Conservation (phyloP, 331 rosid genomes). For the Malus hybrid region DNA sequence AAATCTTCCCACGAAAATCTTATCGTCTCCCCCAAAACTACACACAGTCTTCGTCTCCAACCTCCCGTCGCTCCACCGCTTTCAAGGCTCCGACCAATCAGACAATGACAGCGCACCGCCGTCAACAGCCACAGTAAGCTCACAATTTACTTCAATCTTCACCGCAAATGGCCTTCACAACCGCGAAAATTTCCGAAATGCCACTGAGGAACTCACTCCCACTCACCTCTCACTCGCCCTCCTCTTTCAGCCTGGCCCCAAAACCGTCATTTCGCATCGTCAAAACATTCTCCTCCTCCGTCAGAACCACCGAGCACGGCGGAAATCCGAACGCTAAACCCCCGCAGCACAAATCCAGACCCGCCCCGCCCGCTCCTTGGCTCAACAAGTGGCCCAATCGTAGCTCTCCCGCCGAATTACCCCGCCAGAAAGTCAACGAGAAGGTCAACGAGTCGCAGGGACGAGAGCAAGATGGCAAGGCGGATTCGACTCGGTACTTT, state of each 20-base stretch:
- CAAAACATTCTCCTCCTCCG: slow-evolving; percentile 37
- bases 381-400: slow-evolving; percentile 61
- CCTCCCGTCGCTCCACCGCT: slow-evolving; percentile 13
- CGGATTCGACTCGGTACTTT: slow-evolving; percentile 15
- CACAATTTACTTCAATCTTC: background rate
- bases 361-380: slow-evolving; percentile 55
- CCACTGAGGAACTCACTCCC: slow-evolving; percentile 44
- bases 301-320: slow-evolving; percentile 35
- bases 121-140: background rate
- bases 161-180: slow-evolving; percentile 40
- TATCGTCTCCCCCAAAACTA: slow-evolving; percentile 22
- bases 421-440: slow-evolving; percentile 18
- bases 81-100: slow-evolving; percentile 10
- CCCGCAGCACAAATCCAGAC: slow-evolving; percentile 30
- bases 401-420: slow-evolving; percentile 14
- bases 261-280: slow-evolving; percentile 42
- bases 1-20: slow-evolving; percentile 15
- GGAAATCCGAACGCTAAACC: slow-evolving; percentile 25
- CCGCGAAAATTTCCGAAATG: slow-evolving; percentile 46
- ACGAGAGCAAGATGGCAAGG: slow-evolving; percentile 14
- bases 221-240: slow-evolving; percentile 22
- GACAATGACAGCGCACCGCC: slow-evolving; percentile 8
- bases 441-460: slow-evolving; percentile 14
- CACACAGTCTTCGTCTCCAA: background rate
- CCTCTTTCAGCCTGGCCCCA: slow-evolving; percentile 24